phyloP scores from a whole-genome alignment of 2,329 filamentous ascomycete genomes.

The Clarireedia homoeocarpa region DNA sequence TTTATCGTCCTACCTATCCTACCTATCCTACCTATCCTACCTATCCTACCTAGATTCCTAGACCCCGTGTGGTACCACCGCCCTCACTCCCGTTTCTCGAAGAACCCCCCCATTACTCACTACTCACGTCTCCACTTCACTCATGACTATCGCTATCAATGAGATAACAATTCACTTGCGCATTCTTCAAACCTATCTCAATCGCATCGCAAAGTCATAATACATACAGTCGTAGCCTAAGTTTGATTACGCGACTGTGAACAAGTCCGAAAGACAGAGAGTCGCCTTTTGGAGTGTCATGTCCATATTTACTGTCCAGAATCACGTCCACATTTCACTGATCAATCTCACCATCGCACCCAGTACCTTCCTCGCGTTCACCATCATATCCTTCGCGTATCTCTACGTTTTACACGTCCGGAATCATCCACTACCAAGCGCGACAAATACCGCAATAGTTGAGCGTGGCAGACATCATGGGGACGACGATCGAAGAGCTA shows the following conservation, averaged over 20 bases:
- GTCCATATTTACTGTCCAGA: constrained; percentile 27
- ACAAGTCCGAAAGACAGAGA: neutral
- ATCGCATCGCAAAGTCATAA: constrained; percentile 3
- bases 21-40: neutral
- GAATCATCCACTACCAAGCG: constrained; percentile 16
- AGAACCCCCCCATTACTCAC: neutral
- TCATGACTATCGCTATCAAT: neutral
- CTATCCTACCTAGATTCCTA: neutral
- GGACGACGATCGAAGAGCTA: constrained; percentile 36
- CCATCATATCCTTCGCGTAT: constrained; percentile 23
- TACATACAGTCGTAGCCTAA: neutral
- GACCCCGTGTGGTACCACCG: neutral
- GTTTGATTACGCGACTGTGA: constrained; percentile 5
- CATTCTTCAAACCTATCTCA: neutral
- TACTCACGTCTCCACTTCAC: neutral
- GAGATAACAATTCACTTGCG: constrained; percentile 1
- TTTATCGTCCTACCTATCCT: neutral
- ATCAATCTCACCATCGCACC: constrained; percentile 27
- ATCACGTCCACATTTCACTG: constrained; percentile 27
- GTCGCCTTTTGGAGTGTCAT: constrained; percentile 18
- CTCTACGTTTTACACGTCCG: constrained; percentile 26
- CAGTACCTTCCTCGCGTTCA: constrained; percentile 23
- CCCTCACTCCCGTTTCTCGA: neutral
- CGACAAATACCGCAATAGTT: constrained; percentile 1
- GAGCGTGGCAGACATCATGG: constrained; percentile 11